These are phyloP conservation scores for Backusella psychrophila DNA, from an alignment of 192 early-diverging fungal species.

Conservation along the genomic window DNA sequence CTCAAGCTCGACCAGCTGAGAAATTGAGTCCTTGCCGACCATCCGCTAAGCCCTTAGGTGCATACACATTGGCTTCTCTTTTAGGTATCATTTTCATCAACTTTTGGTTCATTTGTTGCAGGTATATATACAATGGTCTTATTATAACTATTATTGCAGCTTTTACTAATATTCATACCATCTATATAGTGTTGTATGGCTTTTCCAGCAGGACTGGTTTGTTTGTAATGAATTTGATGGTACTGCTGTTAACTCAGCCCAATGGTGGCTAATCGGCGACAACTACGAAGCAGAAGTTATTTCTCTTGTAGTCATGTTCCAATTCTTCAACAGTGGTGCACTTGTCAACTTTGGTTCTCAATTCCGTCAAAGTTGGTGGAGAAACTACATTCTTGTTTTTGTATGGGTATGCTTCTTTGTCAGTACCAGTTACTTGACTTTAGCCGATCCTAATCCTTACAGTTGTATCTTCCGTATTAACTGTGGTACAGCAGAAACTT, in stretches of 20 bases:
- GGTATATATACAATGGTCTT: slow-evolving; percentile 5
- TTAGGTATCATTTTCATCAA: slow-evolving; percentile 73
- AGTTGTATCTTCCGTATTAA: slow-evolving; percentile 60
- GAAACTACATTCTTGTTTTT: slow-evolving; percentile 60
- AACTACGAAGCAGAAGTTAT: slow-evolving; percentile 72
- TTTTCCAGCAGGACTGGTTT: slow-evolving; percentile 74
- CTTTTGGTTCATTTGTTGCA: slow-evolving; percentile 55
- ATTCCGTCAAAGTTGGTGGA: slow-evolving; percentile 61
- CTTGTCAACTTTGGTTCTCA: slow-evolving; percentile 68
- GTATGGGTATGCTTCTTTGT: slow-evolving; percentile 48
- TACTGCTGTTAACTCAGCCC: slow-evolving; percentile 50
- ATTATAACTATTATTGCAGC: background rate
- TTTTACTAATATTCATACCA: background rate
- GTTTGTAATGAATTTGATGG: slow-evolving; percentile 80
- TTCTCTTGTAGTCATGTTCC: slow-evolving; percentile 60
- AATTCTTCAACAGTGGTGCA: slow-evolving; percentile 69
- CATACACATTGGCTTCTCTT: slow-evolving; percentile 68
- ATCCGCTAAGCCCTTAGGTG: slow-evolving; percentile 70
- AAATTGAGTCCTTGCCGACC: slow-evolving; percentile 60
- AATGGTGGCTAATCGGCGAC: slow-evolving; percentile 82
- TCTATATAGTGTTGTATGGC: slow-evolving; percentile 41
- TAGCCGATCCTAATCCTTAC: slow-evolving; percentile 58
- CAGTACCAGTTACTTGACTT: slow-evolving; percentile 43
- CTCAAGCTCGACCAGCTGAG: slow-evolving; percentile 59
- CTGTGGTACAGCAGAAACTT: slow-evolving; percentile 54